Evolutionary conservation across 331 rosid genomes (phyloP), one percentile per base, ranked within the genome.

Genomic region (Dryas integrifolia): DNA sequence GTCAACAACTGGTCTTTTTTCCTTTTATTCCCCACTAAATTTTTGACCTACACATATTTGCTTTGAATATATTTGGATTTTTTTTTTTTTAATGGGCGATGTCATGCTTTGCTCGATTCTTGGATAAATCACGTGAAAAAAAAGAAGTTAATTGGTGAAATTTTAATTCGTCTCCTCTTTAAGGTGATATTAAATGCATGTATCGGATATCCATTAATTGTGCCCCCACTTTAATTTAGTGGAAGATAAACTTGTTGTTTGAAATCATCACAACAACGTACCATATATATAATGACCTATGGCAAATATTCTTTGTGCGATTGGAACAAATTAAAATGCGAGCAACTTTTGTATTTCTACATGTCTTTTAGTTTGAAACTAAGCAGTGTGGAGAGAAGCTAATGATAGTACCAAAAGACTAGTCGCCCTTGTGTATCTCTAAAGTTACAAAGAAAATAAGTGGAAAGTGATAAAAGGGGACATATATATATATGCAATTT

Each of bases 41-140:
- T 30, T 15, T 50, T 46, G 4, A 49, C 46, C 7, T 1, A 3
- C n/a, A 6, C 26, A 30, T 11, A 5, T 65, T 38, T 9, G 10
- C 12, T 61, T 61, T 12, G 65, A 30, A 38, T 48, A 9, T 7
- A 16, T 55, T 21, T 21, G 24, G 7, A 2, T 55, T 12, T 53
- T 24, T 58, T 5, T 12, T 9, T 13, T 58, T 44, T n/a, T 15
- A 7, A 3, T 35, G 58, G 2, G 18, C 46, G 14, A 15, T 49
- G 72, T 67, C 47, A 49, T 35, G 26, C n/a, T 67, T 67, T 15
- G 14, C 14, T 67, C 30, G 44, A 15, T 50, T 41, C 8, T 66
- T 7, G 55, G 45, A 51, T 21, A 38, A 51, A 67, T 49, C 47
- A 61, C 47, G 21, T 12, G 77, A 55, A 56, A 50, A 26, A 44